These are phyloP conservation scores for Galerina marginata DNA, from an alignment of 768 basidiomycete species.

Conservation along the genomic window DNA sequence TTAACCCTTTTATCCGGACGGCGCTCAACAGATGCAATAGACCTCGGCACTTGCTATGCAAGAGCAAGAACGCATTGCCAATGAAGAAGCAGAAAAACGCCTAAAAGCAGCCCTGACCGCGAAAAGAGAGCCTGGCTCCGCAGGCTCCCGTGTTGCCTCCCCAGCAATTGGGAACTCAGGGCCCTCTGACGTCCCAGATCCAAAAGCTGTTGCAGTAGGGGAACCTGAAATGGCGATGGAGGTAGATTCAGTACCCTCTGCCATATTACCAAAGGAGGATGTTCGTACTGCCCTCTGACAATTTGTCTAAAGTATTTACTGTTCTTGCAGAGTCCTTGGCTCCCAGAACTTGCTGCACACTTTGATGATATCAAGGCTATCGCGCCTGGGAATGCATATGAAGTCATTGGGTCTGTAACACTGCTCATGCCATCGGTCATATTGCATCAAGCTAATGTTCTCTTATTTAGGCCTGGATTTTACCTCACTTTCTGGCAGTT, in stretches of 20 bases:
- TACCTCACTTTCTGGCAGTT: constrained; percentile 98
- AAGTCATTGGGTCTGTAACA: constrained; percentile 66
- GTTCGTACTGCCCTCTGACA: constrained; percentile 32
- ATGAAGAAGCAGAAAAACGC: constrained; percentile 79
- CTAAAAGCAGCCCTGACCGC: constrained; percentile 81
- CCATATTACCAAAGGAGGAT: constrained; percentile 36
- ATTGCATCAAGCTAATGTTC: constrained; percentile 5
- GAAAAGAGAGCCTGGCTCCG: constrained; percentile 69
- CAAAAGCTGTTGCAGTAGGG: constrained; percentile 33
- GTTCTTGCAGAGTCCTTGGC: constrained; percentile 72
- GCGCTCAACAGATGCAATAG: constrained; percentile 37
- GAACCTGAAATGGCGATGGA: constrained; percentile 61
- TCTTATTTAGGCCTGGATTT: constrained; percentile 75
- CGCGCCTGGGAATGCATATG: constrained; percentile 65
- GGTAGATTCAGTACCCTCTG: constrained; percentile 41
- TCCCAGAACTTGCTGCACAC: constrained; percentile 70
- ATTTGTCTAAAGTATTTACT: constrained; percentile 4
- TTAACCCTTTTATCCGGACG: constrained; percentile 6
- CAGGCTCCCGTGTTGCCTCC: constrained; percentile 68
- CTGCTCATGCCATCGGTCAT: neutral
- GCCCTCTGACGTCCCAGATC: constrained; percentile 33
- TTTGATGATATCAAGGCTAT: constrained; percentile 81
- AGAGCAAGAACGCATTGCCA: constrained; percentile 71
- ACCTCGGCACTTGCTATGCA: constrained; percentile 64
- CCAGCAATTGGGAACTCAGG: constrained; percentile 46